Conservation (phyloP, 2,329 filamentous ascomycete species). For the Colletotrichum chlorophyti region DNA sequence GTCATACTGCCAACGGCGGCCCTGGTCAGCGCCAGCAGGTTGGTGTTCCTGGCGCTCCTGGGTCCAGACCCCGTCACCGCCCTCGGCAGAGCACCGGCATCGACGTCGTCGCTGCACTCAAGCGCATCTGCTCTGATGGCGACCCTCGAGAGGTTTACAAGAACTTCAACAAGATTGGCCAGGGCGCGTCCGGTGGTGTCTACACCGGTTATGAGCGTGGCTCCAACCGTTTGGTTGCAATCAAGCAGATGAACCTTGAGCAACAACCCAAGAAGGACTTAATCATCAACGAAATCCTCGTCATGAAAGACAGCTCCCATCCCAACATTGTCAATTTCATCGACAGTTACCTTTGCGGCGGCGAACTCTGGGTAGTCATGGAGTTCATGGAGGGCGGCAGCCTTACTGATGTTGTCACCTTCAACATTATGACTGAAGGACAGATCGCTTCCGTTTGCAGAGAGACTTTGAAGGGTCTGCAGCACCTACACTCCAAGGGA, state of each 20-base stretch:
- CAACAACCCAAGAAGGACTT: slow-evolving; percentile 98
- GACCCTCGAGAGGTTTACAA: slow-evolving; percentile 90
- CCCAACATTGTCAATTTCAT: slow-evolving; percentile 99
- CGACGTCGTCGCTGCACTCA: slow-evolving; percentile 83
- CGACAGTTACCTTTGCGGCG: slow-evolving; percentile 89
- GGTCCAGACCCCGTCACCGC: slow-evolving; percentile 75
- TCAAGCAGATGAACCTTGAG: slow-evolving; percentile 99
- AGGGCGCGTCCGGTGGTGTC: slow-evolving; percentile 95
- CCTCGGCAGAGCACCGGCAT: slow-evolving; percentile 79
- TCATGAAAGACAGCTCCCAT: slow-evolving; percentile 99
- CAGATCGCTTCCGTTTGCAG: slow-evolving; percentile 96
- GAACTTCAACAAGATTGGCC: slow-evolving; percentile 91
- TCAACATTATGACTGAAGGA: slow-evolving; percentile 98
- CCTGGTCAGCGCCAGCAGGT: slow-evolving; percentile 44
- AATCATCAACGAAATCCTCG: slow-evolving; percentile 98
- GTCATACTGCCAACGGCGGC: slow-evolving; percentile 36
- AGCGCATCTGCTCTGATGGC: slow-evolving; percentile 87
- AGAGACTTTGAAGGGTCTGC: slow-evolving; percentile 89
- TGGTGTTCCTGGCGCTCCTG: slow-evolving; percentile 40
- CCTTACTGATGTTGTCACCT: slow-evolving; percentile 96
- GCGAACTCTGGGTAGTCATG: slow-evolving; percentile 99
- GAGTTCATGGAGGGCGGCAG: slow-evolving; percentile 99
- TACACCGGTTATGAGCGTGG: slow-evolving; percentile 88
- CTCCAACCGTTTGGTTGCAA: slow-evolving; percentile 88
- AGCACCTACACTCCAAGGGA: slow-evolving; percentile 95